Evolutionary conservation across 495 filamentous ascomycete species (phyloP).

Genomic region (Pyronema omphalodes): DNA sequence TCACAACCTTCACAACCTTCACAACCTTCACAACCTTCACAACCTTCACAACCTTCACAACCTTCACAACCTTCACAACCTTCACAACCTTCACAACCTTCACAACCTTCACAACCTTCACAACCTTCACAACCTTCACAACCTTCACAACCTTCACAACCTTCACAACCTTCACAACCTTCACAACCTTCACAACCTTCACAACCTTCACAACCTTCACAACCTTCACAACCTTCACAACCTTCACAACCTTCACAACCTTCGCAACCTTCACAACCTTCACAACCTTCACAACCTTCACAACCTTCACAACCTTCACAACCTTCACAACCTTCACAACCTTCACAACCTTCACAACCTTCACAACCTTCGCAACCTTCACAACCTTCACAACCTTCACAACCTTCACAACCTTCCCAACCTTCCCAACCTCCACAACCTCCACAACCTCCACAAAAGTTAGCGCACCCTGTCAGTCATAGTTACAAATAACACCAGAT

Average conservation of each 20-base stretch:
- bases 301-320: not conserved
- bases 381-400: too few relatives aligned
- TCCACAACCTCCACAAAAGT: too few relatives aligned
- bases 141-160: not conserved
- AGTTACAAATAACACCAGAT: too few relatives aligned
- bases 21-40: not conserved
- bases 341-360: not conserved
- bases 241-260: constrained; percentile 3
- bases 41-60: not conserved
- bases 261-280: too few relatives aligned
- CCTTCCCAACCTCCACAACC: too few relatives aligned
- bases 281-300: not conserved
- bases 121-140: not conserved
- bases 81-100: not conserved
- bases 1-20: not conserved
- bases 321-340: not conserved
- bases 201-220: constrained; percentile 4
- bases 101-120: not conserved
- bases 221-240: not conserved
- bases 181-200: constrained; percentile 12
- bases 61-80: not conserved
- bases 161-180: constrained; percentile 8
- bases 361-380: too few relatives aligned
- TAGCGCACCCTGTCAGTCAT: too few relatives aligned
- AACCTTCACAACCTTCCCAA: too few relatives aligned